phyloP scores from a whole-genome alignment of 2,329 filamentous ascomycete genomes.

The Fusarium zealandicum region DNA sequence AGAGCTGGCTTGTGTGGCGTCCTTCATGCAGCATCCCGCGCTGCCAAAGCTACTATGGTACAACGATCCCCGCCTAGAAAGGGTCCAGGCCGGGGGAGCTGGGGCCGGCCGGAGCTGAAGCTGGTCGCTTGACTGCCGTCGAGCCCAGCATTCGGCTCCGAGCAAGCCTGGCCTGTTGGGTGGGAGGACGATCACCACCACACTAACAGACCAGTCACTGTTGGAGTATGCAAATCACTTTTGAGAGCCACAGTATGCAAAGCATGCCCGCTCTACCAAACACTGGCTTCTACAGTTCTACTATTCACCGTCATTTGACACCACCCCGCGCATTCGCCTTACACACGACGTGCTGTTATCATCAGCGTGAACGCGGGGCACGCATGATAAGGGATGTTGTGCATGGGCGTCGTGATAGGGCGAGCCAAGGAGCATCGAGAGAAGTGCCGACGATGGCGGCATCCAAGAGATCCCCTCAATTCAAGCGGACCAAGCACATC shows the following conservation, averaged over 20 bases:
- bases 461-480: constrained; percentile 31
- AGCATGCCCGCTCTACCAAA: neutral
- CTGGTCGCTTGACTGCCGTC: constrained; percentile 7
- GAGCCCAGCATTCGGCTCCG: neutral
- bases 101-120: constrained; percentile 1
- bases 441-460: constrained; percentile 37
- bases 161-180: no score
- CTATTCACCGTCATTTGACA: constrained; percentile 41
- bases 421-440: constrained; percentile 23
- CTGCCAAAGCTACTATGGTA: constrained; percentile 13
- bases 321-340: constrained; percentile 18
- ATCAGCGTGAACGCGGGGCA: neutral
- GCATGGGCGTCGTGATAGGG: constrained; percentile 32
- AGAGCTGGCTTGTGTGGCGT: constrained; percentile 26
- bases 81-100: constrained; percentile 23
- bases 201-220: constrained; percentile 6
- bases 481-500: constrained; percentile 22
- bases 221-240: constrained; percentile 7
- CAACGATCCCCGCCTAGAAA: constrained; percentile 26
- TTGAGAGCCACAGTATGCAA: neutral
- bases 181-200: neutral
- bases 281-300: neutral
- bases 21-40: constrained; percentile 37
- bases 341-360: constrained; percentile 12
- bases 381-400: constrained; percentile 26